Conservation (phyloP, 2,329 filamentous ascomycete genomes). For the Meredithiella fracta region DNA sequence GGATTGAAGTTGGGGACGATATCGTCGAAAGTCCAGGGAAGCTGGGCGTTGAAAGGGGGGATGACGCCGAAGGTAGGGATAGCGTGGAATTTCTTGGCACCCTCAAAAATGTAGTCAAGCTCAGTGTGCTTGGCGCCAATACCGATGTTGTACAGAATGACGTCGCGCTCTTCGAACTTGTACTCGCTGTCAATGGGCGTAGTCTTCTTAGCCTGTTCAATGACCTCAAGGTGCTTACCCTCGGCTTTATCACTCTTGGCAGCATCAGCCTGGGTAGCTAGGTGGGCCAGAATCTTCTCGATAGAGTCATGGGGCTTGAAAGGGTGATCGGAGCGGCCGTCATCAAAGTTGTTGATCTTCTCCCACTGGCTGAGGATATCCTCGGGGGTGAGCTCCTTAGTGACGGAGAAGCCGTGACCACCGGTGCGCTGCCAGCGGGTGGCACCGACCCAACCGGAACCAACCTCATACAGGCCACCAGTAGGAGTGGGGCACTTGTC, state of each 20-base stretch:
- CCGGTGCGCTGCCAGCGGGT: conserved; percentile 91
- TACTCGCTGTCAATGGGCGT: conserved; percentile 59
- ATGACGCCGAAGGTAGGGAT: conserved; percentile 93
- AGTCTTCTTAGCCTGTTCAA: conserved; percentile 57
- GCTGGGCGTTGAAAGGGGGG: conserved; percentile 72
- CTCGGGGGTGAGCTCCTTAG: conserved; percentile 71
- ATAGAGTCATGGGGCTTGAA: conserved; percentile 60
- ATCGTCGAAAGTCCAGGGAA: conserved; percentile 63
- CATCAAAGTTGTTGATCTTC: conserved; percentile 72
- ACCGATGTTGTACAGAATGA: conserved; percentile 90
- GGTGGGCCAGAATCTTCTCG: conserved; percentile 63
- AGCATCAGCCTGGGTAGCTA: conserved; percentile 54
- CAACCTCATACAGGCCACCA: conserved; percentile 82
- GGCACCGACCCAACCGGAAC: conserved; percentile 79
- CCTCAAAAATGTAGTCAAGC: conserved; percentile 77
- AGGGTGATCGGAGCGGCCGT: conserved; percentile 75
- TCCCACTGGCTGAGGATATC: conserved; percentile 61
- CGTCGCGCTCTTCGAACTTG: conserved; percentile 69
- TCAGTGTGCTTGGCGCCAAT: conserved; percentile 83
- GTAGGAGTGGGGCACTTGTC: conserved; percentile 78
- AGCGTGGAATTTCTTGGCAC: conserved; percentile 79
- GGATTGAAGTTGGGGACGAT: conserved; percentile 92
- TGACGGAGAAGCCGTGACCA: conserved; percentile 79
- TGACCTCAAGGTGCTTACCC: conserved; percentile 51
- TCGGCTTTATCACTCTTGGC: conserved; percentile 36